These are phyloP conservation scores for Suhomyces sp. DNA, from an alignment of 805 yeast genomes.

Conservation along the genomic window DNA sequence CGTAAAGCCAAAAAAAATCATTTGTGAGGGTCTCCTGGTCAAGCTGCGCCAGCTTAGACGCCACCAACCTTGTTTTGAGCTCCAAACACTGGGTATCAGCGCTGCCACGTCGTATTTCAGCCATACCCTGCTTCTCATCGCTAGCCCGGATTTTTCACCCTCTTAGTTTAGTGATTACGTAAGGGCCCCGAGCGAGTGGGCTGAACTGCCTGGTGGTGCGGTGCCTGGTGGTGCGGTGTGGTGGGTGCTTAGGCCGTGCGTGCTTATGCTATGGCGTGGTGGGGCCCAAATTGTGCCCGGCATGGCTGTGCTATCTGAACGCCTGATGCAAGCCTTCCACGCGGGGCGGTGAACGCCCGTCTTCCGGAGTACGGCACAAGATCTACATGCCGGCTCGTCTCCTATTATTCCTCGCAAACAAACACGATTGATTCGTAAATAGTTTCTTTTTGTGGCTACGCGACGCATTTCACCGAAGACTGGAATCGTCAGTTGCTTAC, in stretches of 20 bases:
- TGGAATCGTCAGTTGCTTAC: neutral
- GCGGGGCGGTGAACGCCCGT: neutral
- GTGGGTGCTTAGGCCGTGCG: neutral
- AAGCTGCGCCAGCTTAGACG: neutral
- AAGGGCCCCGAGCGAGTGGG: neutral
- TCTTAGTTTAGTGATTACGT: neutral
- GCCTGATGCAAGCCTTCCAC: neutral
- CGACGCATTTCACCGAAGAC: neutral
- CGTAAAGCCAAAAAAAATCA: neutral
- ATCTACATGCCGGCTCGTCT: neutral
- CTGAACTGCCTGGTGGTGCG: neutral
- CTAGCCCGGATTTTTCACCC: neutral
- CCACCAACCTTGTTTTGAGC: conserved; percentile 3
- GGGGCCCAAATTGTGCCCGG: neutral
- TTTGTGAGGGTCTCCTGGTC: neutral
- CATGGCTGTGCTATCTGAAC: neutral
- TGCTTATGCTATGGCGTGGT: neutral
- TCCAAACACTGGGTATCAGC: neutral
- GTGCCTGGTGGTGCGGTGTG: neutral
- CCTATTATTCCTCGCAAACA: neutral
- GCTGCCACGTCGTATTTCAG: conserved; percentile 1
- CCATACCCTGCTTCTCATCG: neutral
- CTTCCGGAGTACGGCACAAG: neutral
- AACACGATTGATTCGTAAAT: neutral
- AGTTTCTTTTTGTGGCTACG: neutral